Evolutionary conservation across 1,284 basidiomycete genomes (phyloP), one percentile per base, ranked within the genome.

Genomic region (Tilletia indica): DNA sequence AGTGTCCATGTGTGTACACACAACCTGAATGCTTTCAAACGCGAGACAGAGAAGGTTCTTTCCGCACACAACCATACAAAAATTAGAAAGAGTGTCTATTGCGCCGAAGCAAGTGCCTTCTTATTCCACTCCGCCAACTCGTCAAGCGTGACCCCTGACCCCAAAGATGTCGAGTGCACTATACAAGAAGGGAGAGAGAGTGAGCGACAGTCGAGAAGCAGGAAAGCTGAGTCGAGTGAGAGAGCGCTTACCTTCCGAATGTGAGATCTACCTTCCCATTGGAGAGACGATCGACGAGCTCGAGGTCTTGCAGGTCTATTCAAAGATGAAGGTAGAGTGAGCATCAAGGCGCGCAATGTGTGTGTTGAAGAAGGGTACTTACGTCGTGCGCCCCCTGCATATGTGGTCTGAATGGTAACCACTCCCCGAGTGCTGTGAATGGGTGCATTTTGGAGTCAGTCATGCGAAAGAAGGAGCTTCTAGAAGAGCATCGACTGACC

Each of bases 301-400:
- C 89, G 11, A 99, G 87, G 84, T 99, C 97, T 6, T 88, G 87
- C 61, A 97, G 86, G 74, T 92, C 94, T 95, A 76, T 34, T 4
- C 1, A 31, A 21, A 42, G 42, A 45, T 8, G 42, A 45, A 45
- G 34, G 34, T 25, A 12, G 25, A 54, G 56, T 31, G 25, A 31
- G 25, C 25, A 31, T 31, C 25, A 31, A 2, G 25, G 25, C 25
- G 25, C 25, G 25, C 25, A n/a, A 21, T 34, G 71, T 76, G 34
- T 78, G 73, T 6, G 58, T 31, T 8, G 34, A 49, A 3, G 42
- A 45, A 14, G 42, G 14, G 34, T 70, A 78, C 86, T 69, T 79
- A 93, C 93, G 89, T 87, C 91, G 92, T 2, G 97, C 97, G 8
- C 97, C 97, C 0, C 97, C 97, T 0, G 97, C 97, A 84, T 99